Base-by-base conservation (phyloP, 2,329 filamentous ascomycete species). In the Aspergillus glaucus region DNA sequence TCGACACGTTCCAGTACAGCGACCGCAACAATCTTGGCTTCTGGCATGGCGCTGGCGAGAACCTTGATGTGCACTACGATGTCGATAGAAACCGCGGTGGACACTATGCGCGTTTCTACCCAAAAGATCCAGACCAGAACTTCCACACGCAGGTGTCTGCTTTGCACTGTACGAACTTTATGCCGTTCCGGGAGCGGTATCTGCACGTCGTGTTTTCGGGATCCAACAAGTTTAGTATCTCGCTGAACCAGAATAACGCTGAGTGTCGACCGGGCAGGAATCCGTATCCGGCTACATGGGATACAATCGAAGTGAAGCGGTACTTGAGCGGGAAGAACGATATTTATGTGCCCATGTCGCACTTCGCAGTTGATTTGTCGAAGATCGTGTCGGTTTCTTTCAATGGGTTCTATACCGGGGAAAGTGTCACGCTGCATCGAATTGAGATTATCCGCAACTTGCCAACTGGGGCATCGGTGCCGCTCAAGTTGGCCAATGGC, bases 21-120 rank as follows among this genome's bases (percentile, higher is more conserved):
- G 67, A 74, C 51, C 73, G 66, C 22, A 87, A 87, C 58, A 75
- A 79, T 15, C 73, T 86, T 2, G 79, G 77, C 2, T 77, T 80
- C 64, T 87, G 81, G 78, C 83, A 86, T 62, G 84, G 84, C 8
- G 73, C 73, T n/a, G 81, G 83, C 43, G 82, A 86, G 50, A 74
- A 75, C 14, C 75, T 84, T 59, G 70, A 66, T 4, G 64, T 79
- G 21, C 76, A 74, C 10, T 79, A 79, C 56, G 70, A 72, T n/a
- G 64, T 66, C 45, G 75, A 75, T 51, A n/a, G n/a, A 19, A 37
- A 8, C 2, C 34, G n/a, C 17, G n/a, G 34, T 9, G 34, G 34
- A 17, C 37, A 21, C 37, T 74, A 71, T 51, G 67, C 86, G 52
- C 78, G 74, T 6, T 74, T 86, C 52, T 75, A 73, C 52, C 81